Base-by-base conservation (phyloP, 306 rosid species). In the Gastrolobium bilobum region DNA sequence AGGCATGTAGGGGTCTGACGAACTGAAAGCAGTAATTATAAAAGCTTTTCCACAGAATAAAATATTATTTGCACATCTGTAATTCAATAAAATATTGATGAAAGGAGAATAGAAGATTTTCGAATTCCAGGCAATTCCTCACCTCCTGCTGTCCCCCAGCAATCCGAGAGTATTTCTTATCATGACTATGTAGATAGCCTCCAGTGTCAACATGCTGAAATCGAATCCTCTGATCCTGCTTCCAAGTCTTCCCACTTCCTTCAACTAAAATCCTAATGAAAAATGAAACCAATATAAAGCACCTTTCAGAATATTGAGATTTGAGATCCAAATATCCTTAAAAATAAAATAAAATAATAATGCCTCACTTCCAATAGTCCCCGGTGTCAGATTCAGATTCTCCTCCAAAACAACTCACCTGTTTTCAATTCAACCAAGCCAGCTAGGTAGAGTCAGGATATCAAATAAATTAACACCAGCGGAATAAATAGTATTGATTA, bases 71-170 rank as follows among this genome's bases (percentile, higher is more conserved):
- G 11, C 69, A 40, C 31, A 51, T 65, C 39, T 5, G 68, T 75
- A 66, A 57, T 56, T 26, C 48, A 33, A 40, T 42, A 64, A 44
- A 62, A 20, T 31, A 56, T 46, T 46, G 2, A 58, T 10, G 14
- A 43, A 71, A 64, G 35, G 43, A 46, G 61, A 58, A 50, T 7
- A 75, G 7, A 52, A 66, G 10, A 64, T 14, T 42, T 68, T 20
- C 20, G 46, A 33, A 42, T 63, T 59, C 52, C 53, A 26, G 37
- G 59, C 66, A 34, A 29, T 62, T 81, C 87, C 90, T 90, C 81
- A 96, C 99, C 99, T 96, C 99, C 65, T 96, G 99, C 87, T 96
- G 99, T 14, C 99, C 99, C 37, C 99, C 99, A 48, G 98, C 99
- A 52, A 90, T 96, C 63, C 99, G 98, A 59, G 85, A 68, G 86